Conservation (phyloP, 495 filamentous ascomycete genomes). For the Penicillium macrosclerotiorum region DNA sequence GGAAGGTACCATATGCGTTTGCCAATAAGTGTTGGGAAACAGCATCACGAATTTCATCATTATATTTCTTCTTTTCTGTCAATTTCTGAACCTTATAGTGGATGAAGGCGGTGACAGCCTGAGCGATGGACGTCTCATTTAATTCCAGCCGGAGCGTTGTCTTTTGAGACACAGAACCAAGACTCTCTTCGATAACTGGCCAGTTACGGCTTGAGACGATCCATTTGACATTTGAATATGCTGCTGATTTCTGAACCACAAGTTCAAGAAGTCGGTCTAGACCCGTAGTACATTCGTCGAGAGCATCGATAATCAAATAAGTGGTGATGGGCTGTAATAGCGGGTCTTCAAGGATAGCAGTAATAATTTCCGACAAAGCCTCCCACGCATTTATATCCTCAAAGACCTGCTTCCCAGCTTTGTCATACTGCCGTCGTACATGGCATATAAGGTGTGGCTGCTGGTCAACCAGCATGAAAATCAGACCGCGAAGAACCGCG, state of each 20-base stretch:
- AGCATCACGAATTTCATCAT: background rate
- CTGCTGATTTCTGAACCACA: background rate
- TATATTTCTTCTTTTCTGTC: constrained; percentile 7
- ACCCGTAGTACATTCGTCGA: constrained; percentile 1
- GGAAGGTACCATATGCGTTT: constrained; percentile 31
- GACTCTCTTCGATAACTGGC: constrained; percentile 3
- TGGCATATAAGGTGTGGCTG: constrained; percentile 32
- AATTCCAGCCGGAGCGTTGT: constrained; percentile 17
- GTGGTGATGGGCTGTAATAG: background rate
- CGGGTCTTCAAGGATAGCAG: constrained; percentile 32
- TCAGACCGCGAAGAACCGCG: constrained; percentile 39
- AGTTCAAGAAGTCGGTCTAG: background rate
- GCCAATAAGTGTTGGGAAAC: constrained; percentile 14
- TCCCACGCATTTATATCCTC: constrained; percentile 34
- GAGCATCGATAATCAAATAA: background rate
- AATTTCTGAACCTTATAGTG: constrained; percentile 25
- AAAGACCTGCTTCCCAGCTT: constrained; percentile 25
- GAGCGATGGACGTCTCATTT: constrained; percentile 16
- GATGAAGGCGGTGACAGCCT: constrained; percentile 32
- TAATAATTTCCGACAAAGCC: constrained; percentile 29
- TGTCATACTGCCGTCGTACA: constrained; percentile 13
- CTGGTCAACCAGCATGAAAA: constrained; percentile 35
- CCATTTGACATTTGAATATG: constrained; percentile 4
- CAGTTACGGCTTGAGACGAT: constrained; percentile 10
- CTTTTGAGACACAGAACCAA: background rate